These are phyloP conservation scores for Colletotrichum limetticola DNA, from an alignment of 2,329 filamentous ascomycete genomes.

Conservation along the genomic window DNA sequence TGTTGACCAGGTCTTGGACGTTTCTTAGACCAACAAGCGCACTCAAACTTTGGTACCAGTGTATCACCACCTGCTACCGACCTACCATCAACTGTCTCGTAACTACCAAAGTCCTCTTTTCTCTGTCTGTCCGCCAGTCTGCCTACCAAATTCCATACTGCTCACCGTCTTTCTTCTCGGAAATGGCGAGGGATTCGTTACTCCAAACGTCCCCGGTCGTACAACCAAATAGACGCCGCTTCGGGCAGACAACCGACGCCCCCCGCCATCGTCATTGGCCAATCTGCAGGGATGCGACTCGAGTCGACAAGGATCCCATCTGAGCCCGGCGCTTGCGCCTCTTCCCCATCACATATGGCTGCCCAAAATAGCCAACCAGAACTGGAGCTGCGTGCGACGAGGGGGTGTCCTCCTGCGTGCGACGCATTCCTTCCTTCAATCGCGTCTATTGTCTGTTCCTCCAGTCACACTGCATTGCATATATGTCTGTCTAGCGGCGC, in stretches of 20 bases:
- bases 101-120: neutral
- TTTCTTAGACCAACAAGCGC: neutral
- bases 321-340: slow-evolving; percentile 51
- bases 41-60: neutral
- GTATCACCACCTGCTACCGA: neutral
- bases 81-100: neutral
- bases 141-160: neutral
- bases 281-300: slow-evolving; percentile 33
- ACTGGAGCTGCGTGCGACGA: slow-evolving; percentile 37
- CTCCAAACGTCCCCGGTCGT: slow-evolving; percentile 4
- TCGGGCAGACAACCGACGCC: slow-evolving; percentile 34
- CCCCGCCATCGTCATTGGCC: slow-evolving; percentile 39
- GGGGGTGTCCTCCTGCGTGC: slow-evolving; percentile 34
- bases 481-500: slow-evolving; percentile 32
- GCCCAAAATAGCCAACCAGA: slow-evolving; percentile 52
- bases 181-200: slow-evolving; percentile 20
- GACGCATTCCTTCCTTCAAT: slow-evolving; percentile 31
- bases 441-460: slow-evolving; percentile 37
- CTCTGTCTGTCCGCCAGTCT: neutral
- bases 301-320: slow-evolving; percentile 37
- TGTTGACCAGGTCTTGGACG: neutral
- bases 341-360: slow-evolving; percentile 39
- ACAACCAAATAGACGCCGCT: slow-evolving; percentile 33
- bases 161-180: slow-evolving; percentile 31
- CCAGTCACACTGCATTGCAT: slow-evolving; percentile 36